Base-by-base conservation (phyloP, 257 asterid genomes). In the Nicotiana paniculata region DNA sequence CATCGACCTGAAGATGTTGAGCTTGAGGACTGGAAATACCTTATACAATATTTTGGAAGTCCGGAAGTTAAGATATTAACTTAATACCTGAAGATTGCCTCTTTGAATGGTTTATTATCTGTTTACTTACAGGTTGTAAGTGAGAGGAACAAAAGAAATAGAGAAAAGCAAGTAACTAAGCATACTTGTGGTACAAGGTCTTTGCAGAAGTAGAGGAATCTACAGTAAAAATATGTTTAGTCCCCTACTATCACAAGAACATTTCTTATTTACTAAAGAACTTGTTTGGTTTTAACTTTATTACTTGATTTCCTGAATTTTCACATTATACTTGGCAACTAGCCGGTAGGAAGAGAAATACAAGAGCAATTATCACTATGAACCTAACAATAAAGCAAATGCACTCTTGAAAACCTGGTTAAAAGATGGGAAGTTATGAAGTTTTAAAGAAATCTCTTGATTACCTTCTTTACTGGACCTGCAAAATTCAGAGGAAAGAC, bases 391-490 rank as follows among this genome's bases (percentile, higher is more conserved):
- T 26, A 74, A 74, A 74, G 15, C 78, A 72, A 72, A 43, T 12
- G 13, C 35, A 55, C 55, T 69, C 77, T 81, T 35, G 17, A 57
- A 77, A 81, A 28, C 78, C n/a, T 63, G 66, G 61, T 58, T 62
- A 57, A 62, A 69, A 69, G 57, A 69, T 39, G 43, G 77, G 57
- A 69, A 69, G 37, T 21, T 48, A 2, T 30, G 83, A 70, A 76
- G 61, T 32, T 32, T 33, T 30, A 84, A 72, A 46, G 7, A 53
- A 48, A 58, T 53, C 63, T 43, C 57, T 65, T 54, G 55, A 70
- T 85, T 90, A 93, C 98, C 98, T 94, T 90, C 83, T 83, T 88
- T 43, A 91, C 77, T 30, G 82, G 82, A 83, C 93, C 95, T 94
- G 85, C 89, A 90, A 72, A 76, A 86, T 35, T 83, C 10, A 48